These are phyloP conservation scores for Pythium pectinolyticum DNA, from an alignment of 352 stramenopile genomes.

Conservation along the genomic window DNA sequence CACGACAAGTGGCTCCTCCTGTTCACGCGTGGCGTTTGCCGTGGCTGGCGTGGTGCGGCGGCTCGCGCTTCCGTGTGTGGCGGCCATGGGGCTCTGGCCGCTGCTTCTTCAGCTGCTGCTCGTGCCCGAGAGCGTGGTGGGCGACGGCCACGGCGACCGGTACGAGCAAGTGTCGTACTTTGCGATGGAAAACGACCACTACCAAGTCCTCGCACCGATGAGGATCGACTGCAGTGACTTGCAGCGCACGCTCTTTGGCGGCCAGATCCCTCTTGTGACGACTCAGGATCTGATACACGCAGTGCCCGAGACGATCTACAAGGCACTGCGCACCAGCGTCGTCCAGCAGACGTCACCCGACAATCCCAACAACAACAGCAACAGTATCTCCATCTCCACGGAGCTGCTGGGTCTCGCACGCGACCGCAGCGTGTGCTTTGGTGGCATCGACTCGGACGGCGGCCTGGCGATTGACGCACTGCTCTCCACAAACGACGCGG, in stretches of 20 bases:
- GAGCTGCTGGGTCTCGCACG: conserved; percentile 31
- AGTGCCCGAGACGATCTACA: conserved; percentile 24
- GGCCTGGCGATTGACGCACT: conserved; percentile 38
- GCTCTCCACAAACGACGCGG: conserved; percentile 24
- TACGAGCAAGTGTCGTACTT: conserved; percentile 37
- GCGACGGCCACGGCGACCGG: conserved; percentile 43
- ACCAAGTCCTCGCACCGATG: conserved; percentile 33
- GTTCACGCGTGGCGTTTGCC: background rate
- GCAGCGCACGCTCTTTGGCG: conserved; percentile 21
- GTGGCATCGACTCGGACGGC: conserved; percentile 35
- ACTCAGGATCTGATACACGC: conserved; percentile 28
- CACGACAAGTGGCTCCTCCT: too few species aligned
- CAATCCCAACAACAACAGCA: background rate
- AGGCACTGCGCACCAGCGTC: conserved; percentile 23
- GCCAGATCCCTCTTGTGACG: background rate
- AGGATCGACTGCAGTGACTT: conserved; percentile 31
- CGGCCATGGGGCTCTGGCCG: conserved; percentile 40
- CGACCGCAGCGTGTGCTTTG: conserved; percentile 33
- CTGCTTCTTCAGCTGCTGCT: conserved; percentile 33
- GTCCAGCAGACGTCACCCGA: conserved; percentile 29
- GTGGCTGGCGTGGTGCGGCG: background rate
- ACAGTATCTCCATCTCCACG: conserved; percentile 23
- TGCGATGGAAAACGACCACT: conserved; percentile 38
- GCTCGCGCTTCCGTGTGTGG: conserved; percentile 32
- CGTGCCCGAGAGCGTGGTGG: conserved; percentile 37